phyloP scores from a whole-genome alignment of 495 filamentous ascomycete genomes.

The Podospora comata region DNA sequence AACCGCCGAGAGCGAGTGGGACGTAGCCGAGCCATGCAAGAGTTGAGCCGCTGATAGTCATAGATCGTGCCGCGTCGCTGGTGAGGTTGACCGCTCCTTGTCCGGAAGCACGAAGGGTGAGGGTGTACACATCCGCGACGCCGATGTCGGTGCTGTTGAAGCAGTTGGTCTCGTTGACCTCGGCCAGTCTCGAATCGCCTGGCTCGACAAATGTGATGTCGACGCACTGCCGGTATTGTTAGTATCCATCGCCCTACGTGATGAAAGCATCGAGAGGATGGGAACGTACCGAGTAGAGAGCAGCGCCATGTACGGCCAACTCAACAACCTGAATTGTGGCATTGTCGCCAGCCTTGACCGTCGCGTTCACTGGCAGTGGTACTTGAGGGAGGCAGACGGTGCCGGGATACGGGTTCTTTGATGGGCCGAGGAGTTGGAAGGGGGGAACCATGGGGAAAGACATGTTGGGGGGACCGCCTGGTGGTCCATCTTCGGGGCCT shows the following conservation, averaged over 20 bases:
- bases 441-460: constrained; percentile 77
- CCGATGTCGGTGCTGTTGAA: constrained; percentile 73
- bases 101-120: constrained; percentile 40
- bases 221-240: constrained; percentile 63
- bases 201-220: constrained; percentile 78
- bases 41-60: constrained; percentile 13
- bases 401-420: constrained; percentile 76
- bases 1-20: constrained; percentile 33
- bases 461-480: constrained; percentile 70
- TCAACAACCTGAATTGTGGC: constrained; percentile 95
- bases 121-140: constrained; percentile 73
- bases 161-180: constrained; percentile 77
- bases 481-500: constrained; percentile 37
- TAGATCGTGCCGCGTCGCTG: constrained; percentile 10
- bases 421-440: constrained; percentile 83
- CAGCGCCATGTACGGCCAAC: constrained; percentile 82
- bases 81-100: constrained; percentile 30
- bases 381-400: constrained; percentile 89
- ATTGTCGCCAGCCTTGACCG: constrained; percentile 74
- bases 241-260: too few relatives aligned
- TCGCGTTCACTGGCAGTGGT: constrained; percentile 72
- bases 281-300: constrained; percentile 79
- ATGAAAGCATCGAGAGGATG: not conserved
- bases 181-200: constrained; percentile 56
- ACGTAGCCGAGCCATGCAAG: constrained; percentile 37